A percentile compares a stretch with the other conserved stretches of the same genome.
Conservation (phyloP, 768 basidiomycete species). For the Mycena amicta region DNA sequence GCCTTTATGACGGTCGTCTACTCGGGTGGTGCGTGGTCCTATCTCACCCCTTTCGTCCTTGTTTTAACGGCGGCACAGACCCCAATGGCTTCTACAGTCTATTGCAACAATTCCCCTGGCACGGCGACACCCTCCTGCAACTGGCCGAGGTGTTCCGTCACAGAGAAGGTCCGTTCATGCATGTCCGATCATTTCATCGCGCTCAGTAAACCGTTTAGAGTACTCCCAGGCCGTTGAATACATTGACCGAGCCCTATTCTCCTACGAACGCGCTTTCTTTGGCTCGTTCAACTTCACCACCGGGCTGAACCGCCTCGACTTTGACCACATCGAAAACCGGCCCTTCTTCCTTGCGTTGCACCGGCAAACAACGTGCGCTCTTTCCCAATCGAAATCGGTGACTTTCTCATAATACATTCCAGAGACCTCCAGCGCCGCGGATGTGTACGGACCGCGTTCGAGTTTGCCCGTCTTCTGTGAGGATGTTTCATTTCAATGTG, state of each 20-base stretch:
- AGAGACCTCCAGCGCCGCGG: constrained; percentile 90
- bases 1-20: constrained; percentile 81
- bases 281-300: constrained; percentile 84
- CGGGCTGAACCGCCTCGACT: constrained; percentile 85
- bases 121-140: constrained; percentile 89
- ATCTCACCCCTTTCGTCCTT: background rate
- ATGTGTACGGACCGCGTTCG: constrained; percentile 86
- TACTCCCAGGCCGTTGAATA: constrained; percentile 83
- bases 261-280: constrained; percentile 88
- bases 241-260: constrained; percentile 90
- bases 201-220: constrained; percentile 45
- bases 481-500: no score
- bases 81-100: constrained; percentile 79
- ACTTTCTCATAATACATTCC: constrained; percentile 1
- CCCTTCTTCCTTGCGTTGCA: constrained; percentile 91
- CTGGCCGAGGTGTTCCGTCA: constrained; percentile 83
- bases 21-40: constrained; percentile 68
- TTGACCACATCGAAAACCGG: constrained; percentile 87
- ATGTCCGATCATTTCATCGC: background rate
- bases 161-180: constrained; percentile 67
- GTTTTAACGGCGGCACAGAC: constrained; percentile 43
- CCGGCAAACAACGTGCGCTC: constrained; percentile 73
- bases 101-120: constrained; percentile 82
- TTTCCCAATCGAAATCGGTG: background rate
- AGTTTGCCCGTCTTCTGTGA: constrained; percentile 85